Percentiles rank a stretch among this genome's conserved stretches.
Conservation (phyloP, 148 eudicot species). For the Rhododendron kiyosumense region DNA sequence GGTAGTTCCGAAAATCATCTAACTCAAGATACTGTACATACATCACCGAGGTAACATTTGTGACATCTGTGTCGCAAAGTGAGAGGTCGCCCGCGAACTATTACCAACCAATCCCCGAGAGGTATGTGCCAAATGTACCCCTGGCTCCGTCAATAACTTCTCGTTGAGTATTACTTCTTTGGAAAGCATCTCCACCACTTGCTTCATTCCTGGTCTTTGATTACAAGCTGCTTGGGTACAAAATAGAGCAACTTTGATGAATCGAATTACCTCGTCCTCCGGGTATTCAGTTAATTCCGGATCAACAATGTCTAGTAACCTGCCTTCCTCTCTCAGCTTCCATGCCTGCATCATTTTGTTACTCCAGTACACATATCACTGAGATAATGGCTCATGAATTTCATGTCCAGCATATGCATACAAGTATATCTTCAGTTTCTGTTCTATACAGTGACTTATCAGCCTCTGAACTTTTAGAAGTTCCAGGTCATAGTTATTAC, state of each 20-base stretch:
- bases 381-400: neutral
- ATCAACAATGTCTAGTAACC: slow-evolving; percentile 51
- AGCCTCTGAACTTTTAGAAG: neutral
- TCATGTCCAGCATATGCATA: neutral
- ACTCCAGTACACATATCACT: neutral
- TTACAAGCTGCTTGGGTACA: slow-evolving; percentile 52
- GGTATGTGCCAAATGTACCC: slow-evolving; percentile 28
- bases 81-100: too few species aligned
- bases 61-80: too few species aligned
- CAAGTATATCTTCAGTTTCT: neutral
- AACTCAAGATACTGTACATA: too few species aligned
- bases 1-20: too few species aligned
- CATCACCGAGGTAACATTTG: too few species aligned
- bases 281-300: slow-evolving; percentile 41
- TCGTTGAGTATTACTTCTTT: slow-evolving; percentile 39
- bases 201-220: slow-evolving; percentile 59
- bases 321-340: slow-evolving; percentile 41
- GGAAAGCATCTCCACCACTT: slow-evolving; percentile 59
- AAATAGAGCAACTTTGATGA: slow-evolving; percentile 49
- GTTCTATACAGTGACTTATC: neutral
- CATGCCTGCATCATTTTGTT: slow-evolving; percentile 31
- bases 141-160: slow-evolving; percentile 38
- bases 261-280: slow-evolving; percentile 35
- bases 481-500: neutral
- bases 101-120: too few species aligned